phyloP scores from a whole-genome alignment of 345 rosid species.

The Linum usitatissimum region DNA sequence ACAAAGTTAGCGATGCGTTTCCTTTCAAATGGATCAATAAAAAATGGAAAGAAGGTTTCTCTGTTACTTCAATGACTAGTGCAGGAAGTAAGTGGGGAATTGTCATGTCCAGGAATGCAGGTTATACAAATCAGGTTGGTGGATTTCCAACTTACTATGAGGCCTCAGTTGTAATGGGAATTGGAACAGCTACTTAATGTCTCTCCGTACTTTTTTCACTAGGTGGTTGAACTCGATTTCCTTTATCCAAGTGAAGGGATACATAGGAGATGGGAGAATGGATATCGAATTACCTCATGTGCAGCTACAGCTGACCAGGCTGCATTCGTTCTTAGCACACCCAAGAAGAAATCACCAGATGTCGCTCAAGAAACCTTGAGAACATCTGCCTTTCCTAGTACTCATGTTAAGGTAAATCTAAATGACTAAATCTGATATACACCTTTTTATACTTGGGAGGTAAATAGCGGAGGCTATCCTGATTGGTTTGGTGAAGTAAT shows the following conservation, averaged over 20 bases:
- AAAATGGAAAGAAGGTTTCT: conserved; percentile 99
- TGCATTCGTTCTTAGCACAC: conserved; percentile 78
- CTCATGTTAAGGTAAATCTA: conserved; percentile 71
- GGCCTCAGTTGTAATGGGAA: not conserved
- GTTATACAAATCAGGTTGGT: conserved; percentile 24
- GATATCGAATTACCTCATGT: conserved; percentile 86
- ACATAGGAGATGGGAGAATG: conserved; percentile 83
- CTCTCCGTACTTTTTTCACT: conserved; percentile 5
- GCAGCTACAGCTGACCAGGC: conserved; percentile 93
- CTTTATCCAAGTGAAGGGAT: conserved; percentile 64
- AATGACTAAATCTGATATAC: not conserved
- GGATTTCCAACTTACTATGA: not conserved
- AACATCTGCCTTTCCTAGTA: conserved; percentile 91
- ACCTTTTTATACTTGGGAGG: not conserved
- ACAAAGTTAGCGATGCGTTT: conserved; percentile 95
- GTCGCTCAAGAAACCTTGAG: conserved; percentile 96
- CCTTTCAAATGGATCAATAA: conserved; percentile 98
- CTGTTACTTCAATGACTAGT: conserved; percentile 93
- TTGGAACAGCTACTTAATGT: not conserved
- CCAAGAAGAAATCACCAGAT: conserved; percentile 71
- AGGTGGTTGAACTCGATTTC: conserved; percentile 30
- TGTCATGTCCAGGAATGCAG: conserved; percentile 31
- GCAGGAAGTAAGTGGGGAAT: conserved; percentile 47
- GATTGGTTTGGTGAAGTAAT: too few species aligned
- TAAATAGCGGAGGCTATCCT: too few species aligned